Conservation (phyloP, 1,139 yeast genomes). For the Nakaseomyces kungkrabaensis region DNA sequence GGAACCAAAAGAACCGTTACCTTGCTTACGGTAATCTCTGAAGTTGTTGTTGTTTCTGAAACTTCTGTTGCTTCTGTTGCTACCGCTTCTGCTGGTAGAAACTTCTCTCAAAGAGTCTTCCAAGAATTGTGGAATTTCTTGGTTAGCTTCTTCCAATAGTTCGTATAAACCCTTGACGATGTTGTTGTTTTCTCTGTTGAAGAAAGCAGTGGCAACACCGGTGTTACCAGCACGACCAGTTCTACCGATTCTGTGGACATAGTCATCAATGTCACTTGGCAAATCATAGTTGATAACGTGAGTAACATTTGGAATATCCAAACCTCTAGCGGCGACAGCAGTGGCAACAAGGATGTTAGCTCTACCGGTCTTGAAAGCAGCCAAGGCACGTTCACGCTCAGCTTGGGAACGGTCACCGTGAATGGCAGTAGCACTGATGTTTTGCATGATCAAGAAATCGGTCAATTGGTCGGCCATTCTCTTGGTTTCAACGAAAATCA, state of each 20-base stretch:
- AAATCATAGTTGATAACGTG: conserved; percentile 95
- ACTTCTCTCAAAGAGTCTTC: conserved; percentile 72
- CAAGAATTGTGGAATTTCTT: conserved; percentile 89
- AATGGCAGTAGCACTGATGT: conserved; percentile 94
- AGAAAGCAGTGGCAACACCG: conserved; percentile 96
- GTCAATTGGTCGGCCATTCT: conserved; percentile 96
- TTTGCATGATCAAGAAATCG: conserved; percentile 79
- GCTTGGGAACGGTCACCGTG: conserved; percentile 98
- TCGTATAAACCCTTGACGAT: conserved; percentile 82
- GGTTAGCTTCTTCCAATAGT: conserved; percentile 89
- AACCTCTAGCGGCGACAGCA: conserved; percentile 94
- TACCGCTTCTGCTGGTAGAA: conserved; percentile 50
- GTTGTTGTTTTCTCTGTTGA: conserved; percentile 90
- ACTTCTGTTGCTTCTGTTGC: conserved; percentile 47
- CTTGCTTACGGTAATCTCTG: conserved; percentile 52
- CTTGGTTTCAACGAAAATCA: conserved; percentile 95
- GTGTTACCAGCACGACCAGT: conserved; percentile 99
- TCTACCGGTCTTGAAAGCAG: conserved; percentile 49
- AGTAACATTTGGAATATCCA: conserved; percentile 96
- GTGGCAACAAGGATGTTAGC: conserved; percentile 75
- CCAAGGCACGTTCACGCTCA: conserved; percentile 94
- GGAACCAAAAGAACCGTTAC: conserved; percentile 29
- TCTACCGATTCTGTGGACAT: conserved; percentile 99
- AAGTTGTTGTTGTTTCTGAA: conserved; percentile 27
- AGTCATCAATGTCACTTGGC: conserved; percentile 95